Evolutionary conservation across 352 stramenopile species (phyloP).

Genomic region (Lagenidium giganteum): DNA sequence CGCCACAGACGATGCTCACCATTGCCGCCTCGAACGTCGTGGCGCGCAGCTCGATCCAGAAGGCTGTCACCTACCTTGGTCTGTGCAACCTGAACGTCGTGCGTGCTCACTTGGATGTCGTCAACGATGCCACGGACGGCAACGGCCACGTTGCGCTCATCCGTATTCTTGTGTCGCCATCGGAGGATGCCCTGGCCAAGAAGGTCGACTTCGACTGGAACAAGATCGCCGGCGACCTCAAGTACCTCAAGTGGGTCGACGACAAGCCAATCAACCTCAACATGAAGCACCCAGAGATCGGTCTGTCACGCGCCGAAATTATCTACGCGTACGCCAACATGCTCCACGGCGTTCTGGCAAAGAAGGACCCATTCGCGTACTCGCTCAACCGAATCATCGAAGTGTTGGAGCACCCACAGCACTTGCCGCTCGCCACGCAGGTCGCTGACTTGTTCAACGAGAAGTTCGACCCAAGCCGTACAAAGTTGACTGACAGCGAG

Average conservation of each 20-base stretch:
- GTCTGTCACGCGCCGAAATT: constrained; percentile 87
- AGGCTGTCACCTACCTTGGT: constrained; percentile 73
- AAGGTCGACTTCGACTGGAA: constrained; percentile 53
- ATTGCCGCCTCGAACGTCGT: constrained; percentile 68
- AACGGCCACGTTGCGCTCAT: constrained; percentile 58
- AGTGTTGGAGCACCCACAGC: constrained; percentile 82
- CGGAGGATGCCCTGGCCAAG: constrained; percentile 26
- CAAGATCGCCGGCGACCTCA: constrained; percentile 72
- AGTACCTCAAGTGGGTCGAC: constrained; percentile 74
- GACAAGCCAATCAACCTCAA: constrained; percentile 53
- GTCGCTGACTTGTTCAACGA: constrained; percentile 93
- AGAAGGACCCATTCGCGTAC: constrained; percentile 90
- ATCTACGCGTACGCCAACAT: constrained; percentile 92
- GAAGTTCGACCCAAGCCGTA: constrained; percentile 46
- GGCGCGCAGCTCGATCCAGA: constrained; percentile 63
- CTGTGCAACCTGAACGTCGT: constrained; percentile 91
- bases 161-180: constrained; percentile 61
- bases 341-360: constrained; percentile 90
- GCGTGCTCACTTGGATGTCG: constrained; percentile 90
- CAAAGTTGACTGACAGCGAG: constrained; percentile 27
- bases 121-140: constrained; percentile 72
- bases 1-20: constrained; percentile 65
- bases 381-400: constrained; percentile 90
- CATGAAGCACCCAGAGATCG: constrained; percentile 78
- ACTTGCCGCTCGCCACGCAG: constrained; percentile 79